Evolutionary conservation across 306 rosid genomes (phyloP), one percentile per base, ranked within the genome.

Genomic region (Castanea crenata): DNA sequence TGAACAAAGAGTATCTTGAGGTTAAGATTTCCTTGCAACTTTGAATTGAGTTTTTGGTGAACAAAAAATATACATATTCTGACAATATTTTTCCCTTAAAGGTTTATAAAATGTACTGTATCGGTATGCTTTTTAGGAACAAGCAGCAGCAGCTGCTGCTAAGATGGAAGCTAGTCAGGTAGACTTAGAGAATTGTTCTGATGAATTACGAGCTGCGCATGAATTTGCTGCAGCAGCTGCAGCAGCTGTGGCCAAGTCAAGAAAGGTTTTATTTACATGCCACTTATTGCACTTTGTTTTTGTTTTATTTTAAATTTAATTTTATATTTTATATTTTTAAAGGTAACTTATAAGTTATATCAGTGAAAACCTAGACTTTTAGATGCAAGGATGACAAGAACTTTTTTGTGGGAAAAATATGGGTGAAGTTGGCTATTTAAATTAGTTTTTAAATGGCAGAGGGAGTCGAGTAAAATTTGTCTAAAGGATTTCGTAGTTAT

Each of bases 1-100:
- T 88, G 87, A 86, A 91, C 79, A 67, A 83, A 81, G 91, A 89
- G 81, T 88, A 91, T 86, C 88, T 91, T 81, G 88, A 91, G 96
- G 96, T 91, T 82, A n/a, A 14, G 11, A 20, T 13, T 77, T 49
- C 34, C 31, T 21, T 58, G 19, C 72, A 69, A 79, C 61, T 71
- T 15, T 41, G 55, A 31, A 73, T 69, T 57, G 15, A 14, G 49
- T 38, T 55, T 64, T 44, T 29, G 46, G 51, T 80, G 69, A 54
- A 15, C 25, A 16, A 3, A 34, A 31, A 56, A n/a, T 23, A 35
- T 9, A 6, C 29, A 46, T 46, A 73, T 69, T 23, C 20, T 56
- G 57, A 73, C 55, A 13, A 51, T 34, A 70, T 9, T 38, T 67
- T 23, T 38, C 34, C 56, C 41, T 13, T 54, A 16, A 35, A 19